Conservation (phyloP, 140 eudicot genomes). For the Artemisia princeps region DNA sequence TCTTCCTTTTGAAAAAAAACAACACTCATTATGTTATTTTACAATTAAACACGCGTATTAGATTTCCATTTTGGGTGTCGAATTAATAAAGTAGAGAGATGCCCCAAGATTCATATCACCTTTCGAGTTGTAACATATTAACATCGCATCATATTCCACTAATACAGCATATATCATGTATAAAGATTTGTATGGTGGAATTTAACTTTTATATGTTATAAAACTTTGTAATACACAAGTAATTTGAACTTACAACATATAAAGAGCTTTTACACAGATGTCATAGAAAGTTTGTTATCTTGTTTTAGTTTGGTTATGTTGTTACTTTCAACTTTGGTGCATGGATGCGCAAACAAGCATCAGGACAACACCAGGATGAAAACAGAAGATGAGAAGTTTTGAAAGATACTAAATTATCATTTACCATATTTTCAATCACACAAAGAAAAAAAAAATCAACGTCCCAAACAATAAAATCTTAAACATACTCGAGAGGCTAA, state of each 20-base stretch:
- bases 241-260: too few relatives aligned
- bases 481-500: constrained; percentile 16
- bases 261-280: too few relatives aligned
- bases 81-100: constrained; percentile 6
- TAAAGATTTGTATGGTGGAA: too few relatives aligned
- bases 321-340: too few relatives aligned
- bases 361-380: too few relatives aligned
- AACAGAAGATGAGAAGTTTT: not conserved
- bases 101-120: constrained; percentile 15
- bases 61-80: not conserved
- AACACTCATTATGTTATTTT: not conserved
- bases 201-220: too few relatives aligned
- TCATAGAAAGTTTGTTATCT: too few relatives aligned
- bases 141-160: not conserved
- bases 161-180: not conserved
- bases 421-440: constrained; percentile 6
- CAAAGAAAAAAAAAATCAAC: not conserved
- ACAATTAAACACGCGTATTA: constrained; percentile 17
- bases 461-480: constrained; percentile 7
- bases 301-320: too few relatives aligned
- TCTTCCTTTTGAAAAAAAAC: not conserved
- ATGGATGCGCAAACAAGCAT: too few relatives aligned
- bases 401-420: constrained; percentile 3
- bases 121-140: constrained; percentile 14
- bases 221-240: too few relatives aligned